A percentile compares a stretch with the other conserved stretches of the same genome.
These are phyloP conservation scores for Cryptosporidium sp. DNA, from an alignment of 169 alveolate genomes.

Conservation along the genomic window DNA sequence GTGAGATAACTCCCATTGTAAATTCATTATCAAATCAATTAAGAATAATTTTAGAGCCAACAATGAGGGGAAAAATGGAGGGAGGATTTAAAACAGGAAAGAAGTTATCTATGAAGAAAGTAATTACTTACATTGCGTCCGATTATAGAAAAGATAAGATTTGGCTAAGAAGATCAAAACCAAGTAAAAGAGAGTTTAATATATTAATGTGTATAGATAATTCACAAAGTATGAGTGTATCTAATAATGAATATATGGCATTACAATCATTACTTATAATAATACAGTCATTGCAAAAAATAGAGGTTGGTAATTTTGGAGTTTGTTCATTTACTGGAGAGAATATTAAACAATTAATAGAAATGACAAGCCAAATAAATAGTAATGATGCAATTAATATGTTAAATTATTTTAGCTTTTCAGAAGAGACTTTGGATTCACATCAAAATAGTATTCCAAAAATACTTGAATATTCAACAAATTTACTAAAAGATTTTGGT, in stretches of 20 bases:
- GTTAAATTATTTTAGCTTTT: constrained; percentile 81
- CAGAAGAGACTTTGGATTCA: constrained; percentile 84
- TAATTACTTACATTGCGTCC: constrained; percentile 98
- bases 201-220: constrained; percentile 96
- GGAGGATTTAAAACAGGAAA: constrained; percentile 98
- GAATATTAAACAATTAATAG: constrained; percentile 76
- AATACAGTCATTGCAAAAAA: constrained; percentile 87
- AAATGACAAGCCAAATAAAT: constrained; percentile 62
- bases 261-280: constrained; percentile 86
- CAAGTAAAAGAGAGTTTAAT: constrained; percentile 95
- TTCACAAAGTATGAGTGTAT: constrained; percentile 93
- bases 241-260: constrained; percentile 89
- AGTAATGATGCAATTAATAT: constrained; percentile 74
- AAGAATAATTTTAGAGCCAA: constrained; percentile 92
- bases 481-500: constrained; percentile 79
- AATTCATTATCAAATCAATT: constrained; percentile 88
- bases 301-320: constrained; percentile 85
- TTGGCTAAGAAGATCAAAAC: constrained; percentile 98
- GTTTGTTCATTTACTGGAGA: constrained; percentile 83
- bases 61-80: constrained; percentile 88
- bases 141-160: constrained; percentile 98
- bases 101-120: constrained; percentile 94
- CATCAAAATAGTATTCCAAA: constrained; percentile 81
- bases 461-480: constrained; percentile 85
- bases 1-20: constrained; percentile 80